Evolutionary conservation across 257 asterid genomes (phyloP), one percentile per base, ranked within the genome.

Genomic region (Capsicum rhomboideum): DNA sequence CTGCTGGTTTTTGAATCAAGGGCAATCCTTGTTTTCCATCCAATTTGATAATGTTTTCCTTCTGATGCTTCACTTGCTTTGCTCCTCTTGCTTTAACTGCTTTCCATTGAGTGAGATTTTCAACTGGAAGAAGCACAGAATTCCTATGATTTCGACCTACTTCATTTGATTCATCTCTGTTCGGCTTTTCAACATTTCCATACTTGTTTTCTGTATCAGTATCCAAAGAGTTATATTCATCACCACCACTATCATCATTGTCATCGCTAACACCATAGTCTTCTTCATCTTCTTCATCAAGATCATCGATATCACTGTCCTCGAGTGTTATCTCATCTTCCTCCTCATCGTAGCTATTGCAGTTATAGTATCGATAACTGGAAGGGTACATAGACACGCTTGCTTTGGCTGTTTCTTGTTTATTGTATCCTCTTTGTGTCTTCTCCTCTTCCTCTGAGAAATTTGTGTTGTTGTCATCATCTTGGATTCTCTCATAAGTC

Each of bases 71-170:
- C 53, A 71, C 20, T 23, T 79, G 87, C 29, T 82, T 84, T 68
- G 55, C 86, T 69, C 88, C 83, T 61, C 74, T 88, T 17, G 93
- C 97, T 84, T 91, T 94, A 13, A 91, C 88, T 72, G 85, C 86
- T 86, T 90, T 94, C 97, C 97, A 94, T 82, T 94, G 93, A 59
- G 88, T 80, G 82, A 94, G 88, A 85, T 93, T 93, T 85, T 94
- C 97, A 58, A 94, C 91, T 64, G 94, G 97, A 88, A 80, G 91
- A n/a, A 94, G 93, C 90, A 94, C 96, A 18, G 90, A 87, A 29
- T 3, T 58, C 42, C 84, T 86, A 26, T 28, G 17, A 77, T 50
- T 29, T 50, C n/a, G 63, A 50, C 84, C 86, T 88, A 23, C 82
- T 85, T 67, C 90, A 59, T 26, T 78, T 82, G 40, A 18, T 53